phyloP scores from a whole-genome alignment of 352 stramenopile genomes.

The Globisporangium megalacanthum region DNA sequence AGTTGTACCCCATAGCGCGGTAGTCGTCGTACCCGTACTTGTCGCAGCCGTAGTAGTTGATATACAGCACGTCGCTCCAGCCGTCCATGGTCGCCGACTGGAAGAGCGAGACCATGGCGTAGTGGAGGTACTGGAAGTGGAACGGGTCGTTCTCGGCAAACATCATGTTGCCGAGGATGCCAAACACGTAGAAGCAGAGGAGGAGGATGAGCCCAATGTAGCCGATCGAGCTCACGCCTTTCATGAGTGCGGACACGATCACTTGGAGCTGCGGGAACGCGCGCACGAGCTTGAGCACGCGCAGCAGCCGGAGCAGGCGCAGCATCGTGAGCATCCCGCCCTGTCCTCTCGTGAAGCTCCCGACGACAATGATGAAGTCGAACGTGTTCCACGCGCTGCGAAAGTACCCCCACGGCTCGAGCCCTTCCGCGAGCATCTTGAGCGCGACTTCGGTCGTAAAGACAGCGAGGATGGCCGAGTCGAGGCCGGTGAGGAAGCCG shows the following conservation, averaged over 20 bases:
- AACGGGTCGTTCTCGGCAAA: slow-evolving; percentile 86
- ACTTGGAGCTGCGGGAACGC: slow-evolving; percentile 84
- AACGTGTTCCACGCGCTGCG: slow-evolving; percentile 74
- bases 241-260: slow-evolving; percentile 89
- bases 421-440: slow-evolving; percentile 71
- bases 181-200: slow-evolving; percentile 90
- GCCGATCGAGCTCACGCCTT: slow-evolving; percentile 78
- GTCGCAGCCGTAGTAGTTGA: slow-evolving; percentile 88
- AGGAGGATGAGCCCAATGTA: slow-evolving; percentile 89
- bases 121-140: slow-evolving; percentile 86
- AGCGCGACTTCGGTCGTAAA: slow-evolving; percentile 76
- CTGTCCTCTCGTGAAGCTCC: slow-evolving; percentile 56
- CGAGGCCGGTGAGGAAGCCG: slow-evolving; percentile 34
- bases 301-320: slow-evolving; percentile 70
- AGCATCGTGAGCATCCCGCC: slow-evolving; percentile 83
- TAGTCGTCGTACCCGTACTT: slow-evolving; percentile 76
- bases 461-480: slow-evolving; percentile 63
- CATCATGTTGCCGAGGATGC: slow-evolving; percentile 88
- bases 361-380: slow-evolving; percentile 81
- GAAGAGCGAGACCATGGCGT: slow-evolving; percentile 88
- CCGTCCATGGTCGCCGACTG: slow-evolving; percentile 84
- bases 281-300: slow-evolving; percentile 85
- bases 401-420: slow-evolving; percentile 80
- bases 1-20: slow-evolving; percentile 47
- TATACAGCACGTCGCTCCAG: slow-evolving; percentile 89